phyloP scores from a whole-genome alignment of 129 eudicot species.

The Apium graveolens region DNA sequence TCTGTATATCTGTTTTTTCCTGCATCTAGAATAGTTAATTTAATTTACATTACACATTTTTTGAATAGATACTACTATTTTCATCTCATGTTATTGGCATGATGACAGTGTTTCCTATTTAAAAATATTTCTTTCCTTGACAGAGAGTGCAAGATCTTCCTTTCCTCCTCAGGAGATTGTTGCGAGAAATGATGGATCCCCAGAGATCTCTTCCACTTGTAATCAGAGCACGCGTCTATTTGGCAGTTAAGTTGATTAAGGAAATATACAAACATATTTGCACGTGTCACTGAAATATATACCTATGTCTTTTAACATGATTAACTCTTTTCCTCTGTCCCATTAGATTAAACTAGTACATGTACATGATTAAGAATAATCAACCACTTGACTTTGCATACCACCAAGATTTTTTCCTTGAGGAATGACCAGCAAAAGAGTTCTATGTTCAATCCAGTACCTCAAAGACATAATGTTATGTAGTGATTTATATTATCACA shows the following conservation, averaged over 20 bases:
- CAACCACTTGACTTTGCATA: not conserved
- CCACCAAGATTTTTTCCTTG: no score
- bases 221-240: slow-evolving; percentile 77
- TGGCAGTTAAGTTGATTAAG: slow-evolving; percentile 72
- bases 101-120: slow-evolving; percentile 7
- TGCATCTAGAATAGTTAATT: not conserved
- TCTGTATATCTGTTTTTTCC: not conserved
- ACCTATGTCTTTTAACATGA: not conserved
- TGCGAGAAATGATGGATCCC: slow-evolving; percentile 77
- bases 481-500: not conserved
- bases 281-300: not conserved
- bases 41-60: not conserved
- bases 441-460: not conserved
- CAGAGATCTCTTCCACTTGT: slow-evolving; percentile 88
- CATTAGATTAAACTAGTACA: not conserved
- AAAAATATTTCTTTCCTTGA: slow-evolving; percentile 15
- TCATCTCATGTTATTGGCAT: not conserved
- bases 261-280: not conserved
- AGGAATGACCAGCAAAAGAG: not conserved
- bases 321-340: not conserved
- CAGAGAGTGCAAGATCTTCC: slow-evolving; percentile 97
- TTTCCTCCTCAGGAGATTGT: slow-evolving; percentile 74
- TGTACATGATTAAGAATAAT: not conserved
- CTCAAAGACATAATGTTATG: not conserved
- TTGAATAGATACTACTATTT: not conserved